These are phyloP conservation scores for Yamadazyma laniorum DNA, from an alignment of 805 yeast species.

Conservation along the genomic window DNA sequence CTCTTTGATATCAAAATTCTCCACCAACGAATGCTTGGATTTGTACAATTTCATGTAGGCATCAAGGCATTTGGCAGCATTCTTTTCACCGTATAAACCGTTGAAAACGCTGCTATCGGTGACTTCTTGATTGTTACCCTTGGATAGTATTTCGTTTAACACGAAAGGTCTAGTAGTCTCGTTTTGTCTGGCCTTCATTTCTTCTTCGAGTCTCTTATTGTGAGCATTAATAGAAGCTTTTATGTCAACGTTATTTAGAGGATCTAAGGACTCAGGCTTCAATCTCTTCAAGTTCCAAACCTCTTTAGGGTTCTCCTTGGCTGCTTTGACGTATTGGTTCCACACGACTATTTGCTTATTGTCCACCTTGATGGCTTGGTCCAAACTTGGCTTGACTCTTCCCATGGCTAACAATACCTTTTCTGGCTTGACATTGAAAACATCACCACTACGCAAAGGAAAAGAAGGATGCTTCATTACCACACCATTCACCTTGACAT, in stretches of 20 bases:
- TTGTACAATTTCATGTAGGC: constrained; percentile 28
- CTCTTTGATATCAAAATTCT: constrained; percentile 18
- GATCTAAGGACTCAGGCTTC: constrained; percentile 38
- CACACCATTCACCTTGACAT: constrained; percentile 84
- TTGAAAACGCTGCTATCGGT: constrained; percentile 32
- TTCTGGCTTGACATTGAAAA: constrained; percentile 81
- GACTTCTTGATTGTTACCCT: constrained; percentile 23
- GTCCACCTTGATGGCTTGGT: constrained; percentile 66
- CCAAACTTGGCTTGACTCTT: constrained; percentile 72
- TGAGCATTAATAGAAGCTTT: constrained; percentile 22
- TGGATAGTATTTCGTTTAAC: constrained; percentile 42
- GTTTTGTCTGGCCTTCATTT: constrained; percentile 43
- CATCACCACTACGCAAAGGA: constrained; percentile 78
- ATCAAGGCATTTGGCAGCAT: constrained; percentile 36
- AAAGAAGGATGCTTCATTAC: constrained; percentile 75
- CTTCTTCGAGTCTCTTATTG: constrained; percentile 40
- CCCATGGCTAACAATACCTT: constrained; percentile 85
- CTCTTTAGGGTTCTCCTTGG: constrained; percentile 53
- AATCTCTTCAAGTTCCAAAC: constrained; percentile 51
- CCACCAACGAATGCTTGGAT: constrained; percentile 26
- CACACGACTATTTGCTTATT: constrained; percentile 68
- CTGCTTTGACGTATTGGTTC: constrained; percentile 68
- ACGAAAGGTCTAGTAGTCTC: constrained; percentile 46
- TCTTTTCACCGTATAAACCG: constrained; percentile 25
- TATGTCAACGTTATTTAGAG: constrained; percentile 17